Evolutionary conservation across 257 asterid species (phyloP).

Genomic region (Galeopsis tetrahit): DNA sequence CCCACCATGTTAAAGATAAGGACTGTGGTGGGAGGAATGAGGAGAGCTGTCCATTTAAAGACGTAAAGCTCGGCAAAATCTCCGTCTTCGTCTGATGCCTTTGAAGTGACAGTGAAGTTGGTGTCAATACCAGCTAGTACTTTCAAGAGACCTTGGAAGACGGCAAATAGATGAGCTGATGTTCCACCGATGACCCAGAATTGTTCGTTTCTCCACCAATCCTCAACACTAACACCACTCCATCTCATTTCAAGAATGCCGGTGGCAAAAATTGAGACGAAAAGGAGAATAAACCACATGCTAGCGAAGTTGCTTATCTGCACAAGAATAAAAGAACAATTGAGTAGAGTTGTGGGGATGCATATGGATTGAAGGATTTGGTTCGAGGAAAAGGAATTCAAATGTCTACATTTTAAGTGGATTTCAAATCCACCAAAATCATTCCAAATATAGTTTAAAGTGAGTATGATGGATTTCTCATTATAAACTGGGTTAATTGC

Average conservation of each 20-base stretch:
- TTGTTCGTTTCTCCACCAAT: conserved; percentile 98
- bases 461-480: background rate
- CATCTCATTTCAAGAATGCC: conserved; percentile 90
- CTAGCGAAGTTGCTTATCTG: conserved; percentile 93
- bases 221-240: conserved; percentile 85
- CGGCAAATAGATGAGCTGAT: conserved; percentile 90
- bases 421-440: background rate
- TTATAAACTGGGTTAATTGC: background rate
- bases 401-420: background rate
- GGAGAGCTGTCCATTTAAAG: conserved; percentile 88
- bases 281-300: conserved; percentile 87
- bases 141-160: conserved; percentile 90
- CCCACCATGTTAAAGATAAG: conserved; percentile 80
- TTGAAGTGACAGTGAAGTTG: conserved; percentile 85
- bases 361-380: background rate
- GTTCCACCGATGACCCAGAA: conserved; percentile 98
- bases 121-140: conserved; percentile 93
- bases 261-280: conserved; percentile 73
- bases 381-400: background rate
- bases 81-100: conserved; percentile 81
- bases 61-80: conserved; percentile 77
- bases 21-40: conserved; percentile 90
- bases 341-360: too few species aligned
- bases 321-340: conserved; percentile 28
- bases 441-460: background rate